A percentile compares a stretch with the other conserved stretches of the same genome.
Evolutionary conservation across 2,329 filamentous ascomycete species (phyloP).

Genomic region (Alternaria triticina): DNA sequence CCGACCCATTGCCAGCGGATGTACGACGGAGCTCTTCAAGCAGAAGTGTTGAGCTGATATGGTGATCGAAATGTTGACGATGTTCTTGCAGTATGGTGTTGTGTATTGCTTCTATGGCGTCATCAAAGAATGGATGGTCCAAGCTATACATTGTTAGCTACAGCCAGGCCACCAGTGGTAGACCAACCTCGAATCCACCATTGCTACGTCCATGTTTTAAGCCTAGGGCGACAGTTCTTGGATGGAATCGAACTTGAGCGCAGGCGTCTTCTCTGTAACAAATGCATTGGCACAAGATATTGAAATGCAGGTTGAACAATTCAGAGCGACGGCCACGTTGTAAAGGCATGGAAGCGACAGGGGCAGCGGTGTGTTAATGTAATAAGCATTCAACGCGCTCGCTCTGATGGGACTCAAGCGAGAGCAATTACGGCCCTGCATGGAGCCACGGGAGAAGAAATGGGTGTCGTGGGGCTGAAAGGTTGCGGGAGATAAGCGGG

Average conservation of each 20-base stretch:
- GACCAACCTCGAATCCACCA: constrained; percentile 33
- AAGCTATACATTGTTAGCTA: constrained; percentile 23
- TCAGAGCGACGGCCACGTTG: constrained; percentile 15
- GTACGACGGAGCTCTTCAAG: constrained; percentile 24
- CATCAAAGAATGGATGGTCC: constrained; percentile 26
- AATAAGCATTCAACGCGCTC: constrained; percentile 12
- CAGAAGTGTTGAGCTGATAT: constrained; percentile 20
- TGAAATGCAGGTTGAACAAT: constrained; percentile 5
- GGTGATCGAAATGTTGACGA: constrained; percentile 17
- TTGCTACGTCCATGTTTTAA: constrained; percentile 28
- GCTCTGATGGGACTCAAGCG: constrained; percentile 9
- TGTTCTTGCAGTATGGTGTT: constrained; percentile 26
- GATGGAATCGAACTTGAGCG: constrained; percentile 16
- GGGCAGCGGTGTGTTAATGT: constrained; percentile 19
- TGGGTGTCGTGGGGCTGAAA: constrained; percentile 37
- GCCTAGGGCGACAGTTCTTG: constrained; percentile 28
- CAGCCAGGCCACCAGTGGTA: not conserved
- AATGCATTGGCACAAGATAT: constrained; percentile 35
- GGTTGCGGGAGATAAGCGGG: constrained; percentile 28
- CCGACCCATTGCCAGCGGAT: constrained; percentile 11
- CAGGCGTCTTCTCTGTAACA: constrained; percentile 16
- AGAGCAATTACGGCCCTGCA: constrained; percentile 19
- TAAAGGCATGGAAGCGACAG: constrained; percentile 19
- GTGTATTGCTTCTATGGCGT: constrained; percentile 26
- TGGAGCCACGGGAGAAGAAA: constrained; percentile 25